Evolutionary conservation across 169 alveolate species (phyloP).

Genomic region (Besnoitia besnoiti): DNA sequence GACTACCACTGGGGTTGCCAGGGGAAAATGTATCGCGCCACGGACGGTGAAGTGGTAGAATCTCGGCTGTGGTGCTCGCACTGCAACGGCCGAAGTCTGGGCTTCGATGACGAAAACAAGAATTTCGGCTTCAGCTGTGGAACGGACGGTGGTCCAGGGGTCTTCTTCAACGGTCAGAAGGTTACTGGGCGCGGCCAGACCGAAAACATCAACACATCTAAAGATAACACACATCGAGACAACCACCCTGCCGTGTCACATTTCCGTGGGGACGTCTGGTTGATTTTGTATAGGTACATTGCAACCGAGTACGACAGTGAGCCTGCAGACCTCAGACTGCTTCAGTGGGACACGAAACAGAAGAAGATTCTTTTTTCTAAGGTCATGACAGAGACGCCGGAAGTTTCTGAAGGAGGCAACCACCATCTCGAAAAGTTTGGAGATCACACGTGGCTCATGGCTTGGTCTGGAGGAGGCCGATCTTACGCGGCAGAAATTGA

Average conservation of each 20-base stretch:
- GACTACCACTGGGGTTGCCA: conserved; percentile 38
- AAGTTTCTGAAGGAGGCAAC: neutral
- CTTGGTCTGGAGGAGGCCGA: neutral
- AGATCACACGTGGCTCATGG: conserved; percentile 13
- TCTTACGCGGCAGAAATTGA: neutral
- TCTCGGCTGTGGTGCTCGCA: conserved; percentile 26
- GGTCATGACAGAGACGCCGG: conserved; percentile 23
- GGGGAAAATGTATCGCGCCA: neutral
- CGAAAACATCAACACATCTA: neutral
- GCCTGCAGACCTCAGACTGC: neutral
- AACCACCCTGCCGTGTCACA: neutral
- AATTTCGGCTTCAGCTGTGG: neutral
- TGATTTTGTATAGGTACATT: conserved; percentile 2
- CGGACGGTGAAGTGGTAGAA: neutral
- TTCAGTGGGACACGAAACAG: neutral
- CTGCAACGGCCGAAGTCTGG: neutral
- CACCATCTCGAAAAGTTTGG: conserved; percentile 8
- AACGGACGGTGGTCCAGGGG: conserved; percentile 19
- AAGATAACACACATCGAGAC: conserved; percentile 25
- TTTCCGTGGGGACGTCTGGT: conserved; percentile 17
- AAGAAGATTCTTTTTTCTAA: neutral
- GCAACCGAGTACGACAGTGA: neutral
- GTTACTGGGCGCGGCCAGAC: neutral
- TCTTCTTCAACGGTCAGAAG: neutral
- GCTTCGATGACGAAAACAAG: conserved; percentile 2